These are phyloP conservation scores for Sequoiadendron giganteum DNA, from an alignment of 75 land plant genomes.

Conservation along the genomic window DNA sequence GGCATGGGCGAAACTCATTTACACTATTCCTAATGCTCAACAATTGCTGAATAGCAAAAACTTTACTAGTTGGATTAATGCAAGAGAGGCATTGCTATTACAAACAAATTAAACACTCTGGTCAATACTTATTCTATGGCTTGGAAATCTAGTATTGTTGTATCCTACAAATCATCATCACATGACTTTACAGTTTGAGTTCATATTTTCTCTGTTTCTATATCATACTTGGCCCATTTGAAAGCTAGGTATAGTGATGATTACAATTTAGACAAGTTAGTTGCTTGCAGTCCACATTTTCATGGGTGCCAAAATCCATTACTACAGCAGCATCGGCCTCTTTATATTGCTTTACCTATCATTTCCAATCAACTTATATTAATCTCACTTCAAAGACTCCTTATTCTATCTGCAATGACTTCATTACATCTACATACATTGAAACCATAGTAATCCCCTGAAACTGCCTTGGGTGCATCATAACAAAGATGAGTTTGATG, in stretches of 20 bases:
- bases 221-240: not conserved
- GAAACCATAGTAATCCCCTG: not conserved
- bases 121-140: not conserved
- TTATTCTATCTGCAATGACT: not conserved
- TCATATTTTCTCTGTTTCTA: not conserved
- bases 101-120: not conserved
- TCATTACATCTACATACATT: not conserved
- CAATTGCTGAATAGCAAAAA: not conserved
- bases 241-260: not conserved
- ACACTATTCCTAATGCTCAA: not conserved
- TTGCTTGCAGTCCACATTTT: not conserved
- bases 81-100: not conserved
- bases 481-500: not conserved
- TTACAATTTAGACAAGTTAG: not conserved
- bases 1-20: not conserved
- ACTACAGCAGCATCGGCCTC: not conserved
- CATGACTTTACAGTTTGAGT: not conserved
- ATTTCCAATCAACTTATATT: not conserved
- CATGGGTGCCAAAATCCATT: not conserved
- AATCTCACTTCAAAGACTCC: not conserved
- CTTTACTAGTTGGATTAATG: not conserved
- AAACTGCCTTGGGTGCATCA: not conserved
- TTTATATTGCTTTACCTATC: not conserved
- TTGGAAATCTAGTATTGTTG: not conserved
- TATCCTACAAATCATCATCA: not conserved